phyloP scores from a whole-genome alignment of 2,329 filamentous ascomycete genomes.

The Cryoendolithus antarcticus region DNA sequence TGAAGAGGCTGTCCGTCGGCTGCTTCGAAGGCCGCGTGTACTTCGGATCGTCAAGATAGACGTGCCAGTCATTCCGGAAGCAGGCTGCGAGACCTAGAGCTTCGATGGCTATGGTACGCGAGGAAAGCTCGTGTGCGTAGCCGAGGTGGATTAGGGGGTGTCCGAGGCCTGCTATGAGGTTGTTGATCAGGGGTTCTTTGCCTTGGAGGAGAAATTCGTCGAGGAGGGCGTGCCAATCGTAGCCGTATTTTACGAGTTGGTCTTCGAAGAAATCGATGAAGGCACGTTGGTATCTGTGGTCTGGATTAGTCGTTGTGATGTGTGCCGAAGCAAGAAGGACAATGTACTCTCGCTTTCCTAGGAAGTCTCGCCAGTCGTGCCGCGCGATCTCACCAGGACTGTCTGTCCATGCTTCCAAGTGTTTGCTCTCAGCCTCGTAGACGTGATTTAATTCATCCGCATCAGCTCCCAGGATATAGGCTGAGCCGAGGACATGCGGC shows the following conservation, averaged over 20 bases:
- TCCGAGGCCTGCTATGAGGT: conserved; percentile 65
- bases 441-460: conserved; percentile 61
- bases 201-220: conserved; percentile 64
- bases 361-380: conserved; percentile 74
- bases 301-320: not conserved
- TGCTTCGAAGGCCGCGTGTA: conserved; percentile 56
- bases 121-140: conserved; percentile 85
- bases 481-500: conserved; percentile 69
- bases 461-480: conserved; percentile 71
- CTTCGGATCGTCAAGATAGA: conserved; percentile 56
- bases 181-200: conserved; percentile 67
- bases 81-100: conserved; percentile 58
- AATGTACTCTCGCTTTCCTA: conserved; percentile 57
- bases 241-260: conserved; percentile 60
- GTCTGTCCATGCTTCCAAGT: conserved; percentile 67
- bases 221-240: conserved; percentile 73
- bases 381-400: conserved; percentile 73
- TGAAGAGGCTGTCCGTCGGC: conserved; percentile 48
- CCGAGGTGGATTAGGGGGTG: conserved; percentile 89
- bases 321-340: conserved; percentile 1
- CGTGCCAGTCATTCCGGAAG: conserved; percentile 45
- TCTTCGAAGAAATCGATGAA: conserved; percentile 96
- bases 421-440: conserved; percentile 63
- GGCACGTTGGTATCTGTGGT: conserved; percentile 63
- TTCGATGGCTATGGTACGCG: conserved; percentile 77